Conservation (phyloP, 1,139 yeast genomes). For the Pichiaceae sp. region DNA sequence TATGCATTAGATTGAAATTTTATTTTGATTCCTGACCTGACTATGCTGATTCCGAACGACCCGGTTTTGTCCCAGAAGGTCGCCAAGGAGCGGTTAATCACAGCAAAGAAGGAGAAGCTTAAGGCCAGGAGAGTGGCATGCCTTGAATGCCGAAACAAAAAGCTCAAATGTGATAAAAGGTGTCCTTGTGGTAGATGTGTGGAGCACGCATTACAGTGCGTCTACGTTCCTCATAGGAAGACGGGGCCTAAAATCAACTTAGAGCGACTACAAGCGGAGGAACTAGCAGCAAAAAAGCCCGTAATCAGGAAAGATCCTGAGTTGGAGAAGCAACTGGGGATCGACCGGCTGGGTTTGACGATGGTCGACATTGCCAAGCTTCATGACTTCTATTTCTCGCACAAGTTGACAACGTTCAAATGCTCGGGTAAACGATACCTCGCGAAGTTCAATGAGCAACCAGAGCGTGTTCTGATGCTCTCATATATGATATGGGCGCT, state of each 20-base stretch:
- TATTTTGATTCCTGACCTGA: no score
- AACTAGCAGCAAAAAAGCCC: background rate
- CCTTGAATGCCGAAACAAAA: conserved; percentile 19
- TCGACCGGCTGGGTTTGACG: conserved; percentile 13
- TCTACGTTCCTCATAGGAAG: conserved; percentile 19
- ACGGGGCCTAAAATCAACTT: conserved; percentile 20
- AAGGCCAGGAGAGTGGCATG: conserved; percentile 17
- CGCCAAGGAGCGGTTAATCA: background rate
- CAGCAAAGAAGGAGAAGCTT: background rate
- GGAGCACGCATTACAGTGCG: conserved; percentile 13
- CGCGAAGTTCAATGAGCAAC: conserved; percentile 12
- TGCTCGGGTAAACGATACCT: conserved; percentile 16
- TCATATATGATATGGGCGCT: conserved; percentile 19
- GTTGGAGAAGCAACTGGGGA: conserved; percentile 9
- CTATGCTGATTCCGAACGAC: background rate
- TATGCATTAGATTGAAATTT: no score
- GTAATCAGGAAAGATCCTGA: conserved; percentile 1
- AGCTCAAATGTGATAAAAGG: conserved; percentile 21
- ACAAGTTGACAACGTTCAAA: conserved; percentile 8
- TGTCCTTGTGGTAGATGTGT: conserved; percentile 21
- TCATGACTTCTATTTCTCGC: conserved; percentile 12
- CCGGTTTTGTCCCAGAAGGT: background rate
- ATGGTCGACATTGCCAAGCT: conserved; percentile 15
- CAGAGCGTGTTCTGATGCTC: conserved; percentile 12
- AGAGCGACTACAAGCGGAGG: background rate